phyloP scores from a whole-genome alignment of 805 yeast species.

The Zygotorulaspora chibaensis region DNA sequence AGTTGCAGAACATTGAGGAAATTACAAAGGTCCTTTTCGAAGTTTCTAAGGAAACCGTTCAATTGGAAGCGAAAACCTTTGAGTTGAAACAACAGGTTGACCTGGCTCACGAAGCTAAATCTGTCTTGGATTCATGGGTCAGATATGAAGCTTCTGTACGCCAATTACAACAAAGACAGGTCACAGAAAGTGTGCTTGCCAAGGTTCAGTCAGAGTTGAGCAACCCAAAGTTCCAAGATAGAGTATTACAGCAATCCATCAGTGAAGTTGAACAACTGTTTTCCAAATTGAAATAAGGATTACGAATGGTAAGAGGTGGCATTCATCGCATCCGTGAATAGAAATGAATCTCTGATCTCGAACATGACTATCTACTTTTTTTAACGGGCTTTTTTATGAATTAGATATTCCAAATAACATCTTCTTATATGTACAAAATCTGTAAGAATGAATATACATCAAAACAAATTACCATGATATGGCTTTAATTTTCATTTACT shows the following conservation, averaged over 20 bases:
- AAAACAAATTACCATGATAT: conserved; percentile 1
- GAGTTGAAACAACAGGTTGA: conserved; percentile 89
- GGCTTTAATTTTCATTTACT: background rate
- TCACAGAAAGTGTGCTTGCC: conserved; percentile 77
- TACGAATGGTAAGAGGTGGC: background rate
- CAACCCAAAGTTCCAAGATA: conserved; percentile 91
- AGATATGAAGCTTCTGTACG: conserved; percentile 96
- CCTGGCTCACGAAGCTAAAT: conserved; percentile 84
- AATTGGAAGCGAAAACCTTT: conserved; percentile 90
- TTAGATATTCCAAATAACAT: conserved; percentile 22
- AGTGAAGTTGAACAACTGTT: conserved; percentile 87
- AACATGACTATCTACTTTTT: conserved; percentile 1
- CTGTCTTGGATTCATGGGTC: conserved; percentile 97
- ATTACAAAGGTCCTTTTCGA: conserved; percentile 90
- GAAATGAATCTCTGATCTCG: background rate
- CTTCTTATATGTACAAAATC: conserved; percentile 2
- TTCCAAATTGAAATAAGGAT: conserved; percentile 36
- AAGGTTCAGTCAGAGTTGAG: conserved; percentile 82
- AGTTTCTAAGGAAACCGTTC: conserved; percentile 93
- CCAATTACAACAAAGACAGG: conserved; percentile 91
- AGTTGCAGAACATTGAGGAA: conserved; percentile 85
- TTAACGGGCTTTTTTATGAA: conserved; percentile 14
- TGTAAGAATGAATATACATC: conserved; percentile 1
- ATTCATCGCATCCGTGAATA: too few species aligned
- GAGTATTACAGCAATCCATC: conserved; percentile 83